phyloP scores from a whole-genome alignment of 257 asterid genomes.

The Linderniella brevidens region DNA sequence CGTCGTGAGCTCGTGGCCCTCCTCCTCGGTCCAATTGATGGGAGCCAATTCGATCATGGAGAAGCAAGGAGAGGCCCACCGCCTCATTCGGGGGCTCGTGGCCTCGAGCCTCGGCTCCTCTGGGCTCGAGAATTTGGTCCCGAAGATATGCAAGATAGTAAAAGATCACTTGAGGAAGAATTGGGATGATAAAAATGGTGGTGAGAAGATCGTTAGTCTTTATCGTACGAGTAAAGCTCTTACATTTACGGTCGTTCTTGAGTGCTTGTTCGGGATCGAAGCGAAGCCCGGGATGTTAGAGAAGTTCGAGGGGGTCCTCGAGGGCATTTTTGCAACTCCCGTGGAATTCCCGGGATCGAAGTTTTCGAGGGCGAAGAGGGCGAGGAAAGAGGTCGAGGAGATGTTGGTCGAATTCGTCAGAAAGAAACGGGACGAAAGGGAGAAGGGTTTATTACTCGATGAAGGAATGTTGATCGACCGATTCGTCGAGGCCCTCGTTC shows the following conservation, averaged over 20 bases:
- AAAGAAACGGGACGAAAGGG: slow-evolving; percentile 33
- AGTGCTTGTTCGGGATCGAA: slow-evolving; percentile 59
- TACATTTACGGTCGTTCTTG: slow-evolving; percentile 56
- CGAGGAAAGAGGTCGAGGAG: slow-evolving; percentile 37
- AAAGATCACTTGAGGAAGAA: slow-evolving; percentile 23
- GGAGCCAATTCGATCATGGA: slow-evolving; percentile 73
- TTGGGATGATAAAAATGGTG: slow-evolving; percentile 20
- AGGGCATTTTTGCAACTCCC: slow-evolving; percentile 62
- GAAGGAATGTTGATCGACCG: slow-evolving; percentile 35
- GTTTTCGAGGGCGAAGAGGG: slow-evolving; percentile 55
- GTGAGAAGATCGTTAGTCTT: slow-evolving; percentile 22
- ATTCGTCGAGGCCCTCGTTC: slow-evolving; percentile 40
- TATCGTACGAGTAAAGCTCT: slow-evolving; percentile 27
- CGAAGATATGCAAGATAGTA: slow-evolving; percentile 38
- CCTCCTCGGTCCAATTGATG: slow-evolving; percentile 76
- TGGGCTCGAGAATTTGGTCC: slow-evolving; percentile 42
- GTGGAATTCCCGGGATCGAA: slow-evolving; percentile 43
- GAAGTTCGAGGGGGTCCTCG: slow-evolving; percentile 54
- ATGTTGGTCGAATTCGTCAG: slow-evolving; percentile 35
- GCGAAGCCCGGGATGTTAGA: slow-evolving; percentile 37
- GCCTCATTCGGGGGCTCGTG: slow-evolving; percentile 49
- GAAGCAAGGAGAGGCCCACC: slow-evolving; percentile 66
- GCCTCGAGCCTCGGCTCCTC: slow-evolving; percentile 36
- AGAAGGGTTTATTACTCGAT: slow-evolving; percentile 2
- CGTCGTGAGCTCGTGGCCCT: slow-evolving; percentile 87